Conservation (phyloP, 2,329 filamentous ascomycete genomes). For the Nothopassalora personata region DNA sequence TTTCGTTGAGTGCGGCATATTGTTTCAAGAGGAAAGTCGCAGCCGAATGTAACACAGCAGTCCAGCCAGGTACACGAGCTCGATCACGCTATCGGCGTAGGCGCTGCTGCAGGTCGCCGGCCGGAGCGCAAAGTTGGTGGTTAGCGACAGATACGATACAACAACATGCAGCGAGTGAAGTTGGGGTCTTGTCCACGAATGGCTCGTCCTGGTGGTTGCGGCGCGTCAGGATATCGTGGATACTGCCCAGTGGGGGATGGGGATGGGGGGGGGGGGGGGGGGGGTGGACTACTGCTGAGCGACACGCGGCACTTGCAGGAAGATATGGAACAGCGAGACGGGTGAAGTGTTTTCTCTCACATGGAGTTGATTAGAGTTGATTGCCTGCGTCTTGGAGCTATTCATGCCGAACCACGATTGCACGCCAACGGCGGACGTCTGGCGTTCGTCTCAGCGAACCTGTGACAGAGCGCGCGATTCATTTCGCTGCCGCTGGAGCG, state of each 20-base stretch:
- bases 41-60: constrained; percentile 10
- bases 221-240: background rate
- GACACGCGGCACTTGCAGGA: background rate
- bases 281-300: background rate
- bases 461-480: background rate
- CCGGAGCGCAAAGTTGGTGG: background rate
- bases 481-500: background rate
- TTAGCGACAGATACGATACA: background rate
- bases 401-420: background rate
- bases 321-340: background rate
- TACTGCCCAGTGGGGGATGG: no score
- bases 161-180: background rate
- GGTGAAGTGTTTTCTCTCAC: background rate
- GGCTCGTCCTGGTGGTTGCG: constrained; percentile 3
- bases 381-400: background rate
- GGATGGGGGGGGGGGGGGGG: no score
- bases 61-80: constrained; percentile 2
- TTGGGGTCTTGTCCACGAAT: background rate
- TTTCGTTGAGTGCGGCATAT: constrained; percentile 16
- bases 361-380: background rate
- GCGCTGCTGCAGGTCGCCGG: constrained; percentile 5
- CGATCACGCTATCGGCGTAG: constrained; percentile 3
- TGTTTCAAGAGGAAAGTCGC: constrained; percentile 9
- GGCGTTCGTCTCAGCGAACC: background rate
- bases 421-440: background rate